phyloP scores from a whole-genome alignment of 1,139 yeast genomes.

The Spencermartinsiella ligniputridi region DNA sequence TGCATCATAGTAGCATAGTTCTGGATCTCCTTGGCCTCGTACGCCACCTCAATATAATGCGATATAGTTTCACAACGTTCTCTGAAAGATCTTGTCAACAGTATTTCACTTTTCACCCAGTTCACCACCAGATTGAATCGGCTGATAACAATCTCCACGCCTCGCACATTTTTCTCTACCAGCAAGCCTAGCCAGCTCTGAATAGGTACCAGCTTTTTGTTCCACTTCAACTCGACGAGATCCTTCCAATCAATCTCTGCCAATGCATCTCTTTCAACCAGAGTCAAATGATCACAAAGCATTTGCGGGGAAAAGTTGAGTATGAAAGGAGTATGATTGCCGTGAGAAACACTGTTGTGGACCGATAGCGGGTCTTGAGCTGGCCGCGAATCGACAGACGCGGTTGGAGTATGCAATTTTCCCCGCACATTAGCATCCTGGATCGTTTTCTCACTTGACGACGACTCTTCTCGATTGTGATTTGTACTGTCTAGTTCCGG shows the following conservation, averaged over 20 bases:
- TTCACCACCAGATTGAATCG: slow-evolving; percentile 81
- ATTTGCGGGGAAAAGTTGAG: slow-evolving; percentile 61
- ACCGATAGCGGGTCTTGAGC: slow-evolving; percentile 9
- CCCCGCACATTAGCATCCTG: background rate
- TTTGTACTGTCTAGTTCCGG: background rate
- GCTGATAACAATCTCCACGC: slow-evolving; percentile 79
- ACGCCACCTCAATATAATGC: slow-evolving; percentile 81
- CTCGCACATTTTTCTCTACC: slow-evolving; percentile 55
- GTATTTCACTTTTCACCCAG: slow-evolving; percentile 87
- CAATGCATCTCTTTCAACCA: slow-evolving; percentile 79
- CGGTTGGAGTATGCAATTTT: background rate
- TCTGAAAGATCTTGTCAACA: slow-evolving; percentile 56
- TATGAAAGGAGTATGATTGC: slow-evolving; percentile 71
- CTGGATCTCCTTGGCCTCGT: slow-evolving; percentile 56
- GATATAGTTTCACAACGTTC: slow-evolving; percentile 67
- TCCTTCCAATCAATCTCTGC: slow-evolving; percentile 92
- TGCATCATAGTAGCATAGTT: slow-evolving; percentile 88
- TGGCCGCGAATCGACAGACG: background rate
- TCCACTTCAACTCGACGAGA: slow-evolving; percentile 73
- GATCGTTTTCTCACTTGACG: background rate
- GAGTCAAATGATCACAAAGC: slow-evolving; percentile 75
- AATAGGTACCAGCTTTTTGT: slow-evolving; percentile 59
- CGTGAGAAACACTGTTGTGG: slow-evolving; percentile 8
- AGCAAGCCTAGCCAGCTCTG: slow-evolving; percentile 83
- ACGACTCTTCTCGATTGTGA: background rate